These are phyloP conservation scores for Castanea crenata DNA, from an alignment of 306 rosid species.

Conservation along the genomic window DNA sequence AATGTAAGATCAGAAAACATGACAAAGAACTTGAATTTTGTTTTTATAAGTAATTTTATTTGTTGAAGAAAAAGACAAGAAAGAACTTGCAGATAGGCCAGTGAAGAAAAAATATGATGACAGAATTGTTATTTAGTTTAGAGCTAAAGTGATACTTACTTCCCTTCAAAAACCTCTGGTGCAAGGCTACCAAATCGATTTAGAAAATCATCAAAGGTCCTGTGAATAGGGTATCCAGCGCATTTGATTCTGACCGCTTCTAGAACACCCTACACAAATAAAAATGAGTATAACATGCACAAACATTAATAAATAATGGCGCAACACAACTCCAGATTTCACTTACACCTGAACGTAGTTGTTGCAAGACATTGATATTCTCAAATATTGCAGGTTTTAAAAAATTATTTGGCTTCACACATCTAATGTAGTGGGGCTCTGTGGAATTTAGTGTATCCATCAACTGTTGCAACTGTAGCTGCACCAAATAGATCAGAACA, in stretches of 20 bases:
- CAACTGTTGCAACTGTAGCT: slow-evolving; percentile 92
- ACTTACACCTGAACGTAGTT: slow-evolving; percentile 88
- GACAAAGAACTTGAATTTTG: slow-evolving; percentile 13
- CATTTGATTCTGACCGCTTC: slow-evolving; percentile 95
- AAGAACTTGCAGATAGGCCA: neutral
- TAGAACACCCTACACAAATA: slow-evolving; percentile 78
- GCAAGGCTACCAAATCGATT: slow-evolving; percentile 64
- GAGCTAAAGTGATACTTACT: slow-evolving; percentile 49
- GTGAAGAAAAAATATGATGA: neutral
- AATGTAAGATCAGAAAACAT: slow-evolving; percentile 21
- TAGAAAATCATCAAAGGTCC: slow-evolving; percentile 67
- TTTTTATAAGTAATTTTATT: too few species aligned
- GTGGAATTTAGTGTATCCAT: slow-evolving; percentile 79
- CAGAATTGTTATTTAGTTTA: neutral
- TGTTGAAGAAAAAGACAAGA: too few species aligned
- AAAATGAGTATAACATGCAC: slow-evolving; percentile 34
- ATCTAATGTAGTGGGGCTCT: slow-evolving; percentile 92
- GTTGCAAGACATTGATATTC: slow-evolving; percentile 68
- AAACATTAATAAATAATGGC: slow-evolving; percentile 10
- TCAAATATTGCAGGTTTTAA: slow-evolving; percentile 68
- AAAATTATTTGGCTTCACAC: slow-evolving; percentile 79
- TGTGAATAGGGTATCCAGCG: slow-evolving; percentile 89
- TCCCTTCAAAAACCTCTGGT: slow-evolving; percentile 67
- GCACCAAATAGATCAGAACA: slow-evolving; percentile 40
- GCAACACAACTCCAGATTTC: slow-evolving; percentile 26